phyloP scores from a whole-genome alignment of 257 asterid species.

The Mitragyna speciosa region DNA sequence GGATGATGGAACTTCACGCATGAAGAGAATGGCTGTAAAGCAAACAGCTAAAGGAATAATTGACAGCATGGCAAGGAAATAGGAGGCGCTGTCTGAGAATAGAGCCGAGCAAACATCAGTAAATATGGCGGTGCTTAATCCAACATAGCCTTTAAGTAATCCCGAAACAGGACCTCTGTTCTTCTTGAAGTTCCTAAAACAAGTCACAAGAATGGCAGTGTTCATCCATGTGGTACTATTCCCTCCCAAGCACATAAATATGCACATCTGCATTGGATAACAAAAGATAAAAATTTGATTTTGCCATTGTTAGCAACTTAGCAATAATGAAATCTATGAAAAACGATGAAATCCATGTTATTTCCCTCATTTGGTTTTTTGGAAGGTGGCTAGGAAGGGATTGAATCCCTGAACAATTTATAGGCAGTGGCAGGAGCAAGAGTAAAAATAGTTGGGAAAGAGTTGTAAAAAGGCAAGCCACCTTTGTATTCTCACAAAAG shows the following conservation, averaged over 20 bases:
- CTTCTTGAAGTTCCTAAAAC: slow-evolving; percentile 32
- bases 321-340: no score
- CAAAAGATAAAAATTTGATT: background rate
- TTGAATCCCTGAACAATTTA: no score
- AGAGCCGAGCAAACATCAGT: slow-evolving; percentile 28
- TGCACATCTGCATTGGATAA: slow-evolving; percentile 23
- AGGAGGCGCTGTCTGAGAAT: slow-evolving; percentile 16
- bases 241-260: slow-evolving; percentile 38
- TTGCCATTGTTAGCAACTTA: no score
- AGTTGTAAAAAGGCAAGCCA: no score
- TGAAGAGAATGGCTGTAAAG: slow-evolving; percentile 11
- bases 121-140: slow-evolving; percentile 28
- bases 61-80: slow-evolving; percentile 20
- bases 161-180: slow-evolving; percentile 33
- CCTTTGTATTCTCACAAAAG: no score
- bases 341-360: no score
- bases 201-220: slow-evolving; percentile 31
- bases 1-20: slow-evolving; percentile 26
- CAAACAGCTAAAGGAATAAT: slow-evolving; percentile 18
- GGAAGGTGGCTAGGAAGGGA: no score
- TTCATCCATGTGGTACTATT: slow-evolving; percentile 43
- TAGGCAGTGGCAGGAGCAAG: no score
- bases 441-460: no score
- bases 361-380: no score
- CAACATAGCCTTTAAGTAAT: slow-evolving; percentile 29